Base-by-base conservation (phyloP, 306 rosid species). In the Malus asiatica region DNA sequence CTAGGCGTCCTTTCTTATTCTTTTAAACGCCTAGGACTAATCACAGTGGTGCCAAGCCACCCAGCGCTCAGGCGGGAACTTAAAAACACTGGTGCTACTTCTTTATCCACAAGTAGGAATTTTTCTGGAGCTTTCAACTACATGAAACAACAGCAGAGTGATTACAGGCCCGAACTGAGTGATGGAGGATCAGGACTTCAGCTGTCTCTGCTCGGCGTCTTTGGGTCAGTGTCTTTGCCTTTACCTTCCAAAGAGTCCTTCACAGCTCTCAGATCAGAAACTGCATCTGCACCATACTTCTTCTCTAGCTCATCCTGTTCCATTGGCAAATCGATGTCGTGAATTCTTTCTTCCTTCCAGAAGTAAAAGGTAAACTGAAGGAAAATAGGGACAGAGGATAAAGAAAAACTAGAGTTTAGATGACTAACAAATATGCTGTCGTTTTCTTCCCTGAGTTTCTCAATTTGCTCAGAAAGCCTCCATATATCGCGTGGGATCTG, bases 351-450 rank as follows among this genome's bases (percentile, higher is more conserved):
- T 68, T 53, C 53, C 59, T 45, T 7, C 52, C 42, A 23, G 64
- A 20, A 9, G 19, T 25, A 35, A 5, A 83, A 60, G 16, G 23
- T n/a, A 72, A 46, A 60, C 22, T 9, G 33, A 73, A 2, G 22
- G 11, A 30, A 64, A 61, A 23, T 40, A 66, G 11, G 52, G 63
- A 22, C 32, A 44, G 55, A 53, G 51, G 75, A 72, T 53, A 32
- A 59, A 40, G 23, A 62, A 76, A 29, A 71, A 35, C 48, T 70
- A 63, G 72, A 74, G 60, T 58, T 68, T 53, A 64, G 70, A 78
- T 78, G 83, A 68, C 81, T n/a, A 6, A 87, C 91, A 86, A 75
- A 16, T 29, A 85, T 27, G 77, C 75, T 64, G 33, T 74, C 20
- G 51, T 82, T 85, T 69, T 84, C 86, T 4, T 78, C 20, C 51